These are phyloP conservation scores for Apiospora hydei DNA, from an alignment of 2,329 filamentous ascomycete genomes.

Conservation along the genomic window DNA sequence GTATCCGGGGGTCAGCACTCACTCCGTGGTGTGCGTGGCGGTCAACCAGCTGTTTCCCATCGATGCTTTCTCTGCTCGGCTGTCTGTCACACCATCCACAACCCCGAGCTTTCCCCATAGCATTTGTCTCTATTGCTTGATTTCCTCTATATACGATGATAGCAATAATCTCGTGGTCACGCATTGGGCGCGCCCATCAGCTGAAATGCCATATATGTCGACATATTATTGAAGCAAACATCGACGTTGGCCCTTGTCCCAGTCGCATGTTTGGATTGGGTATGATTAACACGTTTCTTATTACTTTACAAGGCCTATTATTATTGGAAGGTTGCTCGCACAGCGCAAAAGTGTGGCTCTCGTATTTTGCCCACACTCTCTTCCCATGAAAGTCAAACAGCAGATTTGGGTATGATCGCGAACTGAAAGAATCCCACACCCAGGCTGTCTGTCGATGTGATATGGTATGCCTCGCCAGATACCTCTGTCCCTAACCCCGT, in stretches of 20 bases:
- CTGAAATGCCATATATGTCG: neutral
- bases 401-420: slow-evolving; percentile 17
- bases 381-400: neutral
- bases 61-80: neutral
- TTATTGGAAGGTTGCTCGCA: neutral
- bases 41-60: neutral
- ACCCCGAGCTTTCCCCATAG: neutral
- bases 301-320: neutral
- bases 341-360: neutral
- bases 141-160: neutral
- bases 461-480: neutral
- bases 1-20: neutral
- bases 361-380: neutral
- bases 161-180: neutral
- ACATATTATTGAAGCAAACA: neutral
- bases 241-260: neutral
- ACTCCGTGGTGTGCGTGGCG: neutral
- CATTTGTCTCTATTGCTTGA: neutral
- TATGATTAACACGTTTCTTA: slow-evolving; percentile 1
- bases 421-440: neutral
- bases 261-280: neutral
- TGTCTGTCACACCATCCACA: neutral
- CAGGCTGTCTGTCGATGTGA: neutral
- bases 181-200: neutral
- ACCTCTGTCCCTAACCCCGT: neutral